These are phyloP conservation scores for Debaryomyces tyrocola DNA, from an alignment of 805 yeast genomes.

Conservation along the genomic window DNA sequence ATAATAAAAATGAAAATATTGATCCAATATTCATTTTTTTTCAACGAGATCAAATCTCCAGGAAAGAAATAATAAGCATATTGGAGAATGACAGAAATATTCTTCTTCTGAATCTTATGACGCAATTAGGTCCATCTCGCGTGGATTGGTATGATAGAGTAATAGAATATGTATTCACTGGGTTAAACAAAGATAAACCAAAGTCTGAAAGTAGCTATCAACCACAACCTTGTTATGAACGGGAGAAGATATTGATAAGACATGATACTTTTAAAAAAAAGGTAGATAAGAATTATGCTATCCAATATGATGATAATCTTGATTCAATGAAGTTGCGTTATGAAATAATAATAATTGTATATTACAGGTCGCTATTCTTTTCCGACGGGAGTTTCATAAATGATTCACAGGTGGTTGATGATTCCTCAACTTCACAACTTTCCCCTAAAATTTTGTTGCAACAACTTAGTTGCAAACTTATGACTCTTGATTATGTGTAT, in stretches of 20 bases:
- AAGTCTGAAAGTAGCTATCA: slow-evolving; percentile 6
- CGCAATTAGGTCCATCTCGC: slow-evolving; percentile 19
- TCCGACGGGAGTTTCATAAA: slow-evolving; percentile 2
- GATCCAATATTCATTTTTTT: neutral
- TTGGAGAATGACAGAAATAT: slow-evolving; percentile 2
- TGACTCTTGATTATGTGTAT: slow-evolving; percentile 7
- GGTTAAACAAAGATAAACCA: slow-evolving; percentile 13
- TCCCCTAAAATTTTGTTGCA: slow-evolving; percentile 4
- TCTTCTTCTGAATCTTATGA: slow-evolving; percentile 16
- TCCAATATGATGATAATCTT: slow-evolving; percentile 21
- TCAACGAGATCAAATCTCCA: neutral
- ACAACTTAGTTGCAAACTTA: slow-evolving; percentile 11
- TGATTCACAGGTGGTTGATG: slow-evolving; percentile 3
- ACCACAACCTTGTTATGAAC: slow-evolving; percentile 11
- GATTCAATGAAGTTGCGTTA: slow-evolving; percentile 29
- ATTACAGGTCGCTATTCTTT: slow-evolving; percentile 14
- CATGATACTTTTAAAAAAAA: slow-evolving; percentile 16
- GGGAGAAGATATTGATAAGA: slow-evolving; percentile 22
- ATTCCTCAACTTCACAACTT: too few relatives aligned
- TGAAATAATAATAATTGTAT: slow-evolving; percentile 16
- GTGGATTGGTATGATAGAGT: slow-evolving; percentile 31
- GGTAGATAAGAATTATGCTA: slow-evolving; percentile 4
- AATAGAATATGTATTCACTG: slow-evolving; percentile 28
- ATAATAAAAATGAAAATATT: neutral
- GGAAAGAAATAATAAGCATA: neutral